Percentiles rank a stretch among this genome's conserved stretches.
Conservation (phyloP, 305 asterid species). For the Nicotiana rustica region DNA sequence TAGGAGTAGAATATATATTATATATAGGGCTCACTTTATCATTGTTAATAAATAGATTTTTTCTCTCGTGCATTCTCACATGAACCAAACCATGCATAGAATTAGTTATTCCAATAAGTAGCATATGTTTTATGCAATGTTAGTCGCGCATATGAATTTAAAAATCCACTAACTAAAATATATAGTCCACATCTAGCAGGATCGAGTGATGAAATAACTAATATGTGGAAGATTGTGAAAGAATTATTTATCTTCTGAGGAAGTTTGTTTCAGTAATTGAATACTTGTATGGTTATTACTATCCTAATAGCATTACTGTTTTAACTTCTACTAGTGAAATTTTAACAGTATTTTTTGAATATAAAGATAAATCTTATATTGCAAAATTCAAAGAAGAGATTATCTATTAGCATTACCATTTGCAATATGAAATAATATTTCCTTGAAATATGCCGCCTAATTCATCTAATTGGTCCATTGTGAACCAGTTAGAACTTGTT, state of each 20-base stretch:
- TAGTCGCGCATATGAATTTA: neutral
- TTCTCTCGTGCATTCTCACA: no score
- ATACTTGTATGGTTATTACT: neutral
- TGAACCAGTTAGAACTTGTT: slow-evolving; percentile 1
- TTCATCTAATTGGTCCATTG: slow-evolving; percentile 18
- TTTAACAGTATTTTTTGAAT: neutral
- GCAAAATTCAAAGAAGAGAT: no score
- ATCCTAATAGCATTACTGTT: neutral
- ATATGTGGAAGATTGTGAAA: neutral
- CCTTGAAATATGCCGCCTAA: slow-evolving; percentile 17
- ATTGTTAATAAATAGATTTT: no score
- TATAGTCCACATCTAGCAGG: neutral
- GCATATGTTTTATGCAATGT: neutral
- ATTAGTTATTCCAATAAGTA: neutral
- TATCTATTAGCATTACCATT: no score
- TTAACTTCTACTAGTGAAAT: neutral
- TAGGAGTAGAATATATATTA: no score
- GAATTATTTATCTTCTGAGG: neutral
- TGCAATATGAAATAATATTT: neutral
- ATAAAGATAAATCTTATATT: neutral
- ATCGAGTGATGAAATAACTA: neutral
- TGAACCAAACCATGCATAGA: neutral
- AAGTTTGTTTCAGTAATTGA: neutral
- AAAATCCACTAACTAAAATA: neutral
- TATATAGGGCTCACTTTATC: no score